A percentile compares a stretch with the other conserved stretches of the same genome.
These are phyloP conservation scores for Nyssa sinensis DNA, from an alignment of 148 eudicot genomes.

Conservation along the genomic window DNA sequence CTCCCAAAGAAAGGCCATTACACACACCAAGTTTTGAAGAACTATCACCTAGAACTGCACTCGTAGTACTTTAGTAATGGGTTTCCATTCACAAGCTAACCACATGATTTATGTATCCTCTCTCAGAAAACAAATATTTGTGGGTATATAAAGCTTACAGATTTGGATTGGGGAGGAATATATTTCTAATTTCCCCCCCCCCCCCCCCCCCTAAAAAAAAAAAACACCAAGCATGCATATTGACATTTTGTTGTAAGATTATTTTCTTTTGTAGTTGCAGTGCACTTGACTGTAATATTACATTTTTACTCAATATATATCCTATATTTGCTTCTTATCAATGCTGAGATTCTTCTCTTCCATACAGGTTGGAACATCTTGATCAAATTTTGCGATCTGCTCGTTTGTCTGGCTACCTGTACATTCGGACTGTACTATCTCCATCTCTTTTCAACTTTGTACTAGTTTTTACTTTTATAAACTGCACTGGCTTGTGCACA, in stretches of 20 bases:
- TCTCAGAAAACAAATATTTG: too few species aligned
- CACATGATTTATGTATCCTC: too few species aligned
- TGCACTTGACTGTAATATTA: background rate
- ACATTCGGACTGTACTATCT: conserved; percentile 55
- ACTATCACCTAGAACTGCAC: too few species aligned
- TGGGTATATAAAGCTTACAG: too few species aligned
- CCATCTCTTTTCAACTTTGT: conserved; percentile 7
- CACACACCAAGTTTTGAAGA: too few species aligned
- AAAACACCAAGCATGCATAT: background rate
- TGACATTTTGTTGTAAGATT: background rate
- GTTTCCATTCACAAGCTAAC: too few species aligned
- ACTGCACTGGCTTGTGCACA: background rate
- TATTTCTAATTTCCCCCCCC: too few species aligned
- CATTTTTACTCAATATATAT: background rate
- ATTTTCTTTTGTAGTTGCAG: background rate
- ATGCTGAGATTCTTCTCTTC: background rate
- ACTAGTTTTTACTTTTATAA: background rate
- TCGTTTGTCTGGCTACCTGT: conserved; percentile 78
- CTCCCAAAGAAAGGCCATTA: too few species aligned
- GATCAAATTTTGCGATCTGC: conserved; percentile 74
- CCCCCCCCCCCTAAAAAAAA: too few species aligned
- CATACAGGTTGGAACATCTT: conserved; percentile 70
- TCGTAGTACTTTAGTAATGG: too few species aligned
- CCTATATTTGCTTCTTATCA: background rate
- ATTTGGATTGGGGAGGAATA: too few species aligned